Evolutionary conservation across 1,139 yeast genomes (phyloP).

Genomic region (Diutina siamensis): DNA sequence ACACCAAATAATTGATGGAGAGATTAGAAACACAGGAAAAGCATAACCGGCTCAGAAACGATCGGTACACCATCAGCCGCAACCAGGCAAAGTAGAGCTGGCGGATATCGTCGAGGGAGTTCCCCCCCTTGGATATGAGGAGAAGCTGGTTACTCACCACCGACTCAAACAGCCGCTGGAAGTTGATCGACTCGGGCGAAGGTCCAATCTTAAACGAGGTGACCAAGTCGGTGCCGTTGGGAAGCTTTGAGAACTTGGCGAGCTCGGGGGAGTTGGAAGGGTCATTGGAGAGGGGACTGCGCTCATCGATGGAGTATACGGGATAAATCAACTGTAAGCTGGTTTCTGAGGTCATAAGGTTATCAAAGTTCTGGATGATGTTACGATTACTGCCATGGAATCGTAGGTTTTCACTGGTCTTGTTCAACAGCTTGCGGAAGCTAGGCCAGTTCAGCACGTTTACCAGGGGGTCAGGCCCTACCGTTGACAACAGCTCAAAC

Average conservation of each 20-base stretch:
- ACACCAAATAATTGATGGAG: conserved; percentile 29
- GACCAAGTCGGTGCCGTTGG: conserved; percentile 12
- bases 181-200: background rate
- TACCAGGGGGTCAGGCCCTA: background rate
- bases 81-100: conserved; percentile 25
- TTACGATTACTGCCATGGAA: background rate
- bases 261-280: no score
- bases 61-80: conserved; percentile 20
- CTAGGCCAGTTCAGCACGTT: background rate
- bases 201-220: conserved; percentile 10
- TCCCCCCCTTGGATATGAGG: conserved; percentile 18
- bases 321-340: conserved; percentile 25
- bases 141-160: conserved; percentile 12
- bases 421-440: background rate
- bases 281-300: no score
- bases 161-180: conserved; percentile 12
- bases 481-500: conserved; percentile 3
- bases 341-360: background rate
- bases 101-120: conserved; percentile 21
- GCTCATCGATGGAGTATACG: conserved; percentile 20
- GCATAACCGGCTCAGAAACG: conserved; percentile 14
- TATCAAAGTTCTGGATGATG: conserved; percentile 2
- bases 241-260: no score
- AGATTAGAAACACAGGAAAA: conserved; percentile 29
- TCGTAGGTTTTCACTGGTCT: background rate